A percentile compares a stretch with the other conserved stretches of the same genome.
These are phyloP conservation scores for Schizophyllum amplum DNA, from an alignment of 1,284 basidiomycete species.

Conservation along the genomic window DNA sequence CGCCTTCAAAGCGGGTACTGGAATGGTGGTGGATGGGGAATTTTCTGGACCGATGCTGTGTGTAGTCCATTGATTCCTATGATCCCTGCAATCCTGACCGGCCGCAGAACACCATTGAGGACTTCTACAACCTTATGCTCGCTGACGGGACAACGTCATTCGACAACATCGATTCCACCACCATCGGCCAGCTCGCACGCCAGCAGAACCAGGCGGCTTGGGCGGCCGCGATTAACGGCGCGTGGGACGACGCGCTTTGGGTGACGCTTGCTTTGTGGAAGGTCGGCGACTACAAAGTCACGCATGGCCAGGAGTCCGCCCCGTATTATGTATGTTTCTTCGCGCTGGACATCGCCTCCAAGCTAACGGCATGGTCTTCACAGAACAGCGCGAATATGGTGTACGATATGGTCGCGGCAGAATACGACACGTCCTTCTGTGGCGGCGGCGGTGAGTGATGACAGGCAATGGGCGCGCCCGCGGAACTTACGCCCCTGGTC, in stretches of 20 bases:
- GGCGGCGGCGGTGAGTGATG: constrained; percentile 30
- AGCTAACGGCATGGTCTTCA: background rate
- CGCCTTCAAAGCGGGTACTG: constrained; percentile 36
- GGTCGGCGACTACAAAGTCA: constrained; percentile 40
- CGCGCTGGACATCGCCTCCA: background rate
- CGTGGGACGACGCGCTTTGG: constrained; percentile 30
- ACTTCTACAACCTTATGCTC: constrained; percentile 47
- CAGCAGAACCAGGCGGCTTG: background rate
- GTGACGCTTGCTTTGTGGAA: constrained; percentile 44
- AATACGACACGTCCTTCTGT: constrained; percentile 36
- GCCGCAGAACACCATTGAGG: constrained; percentile 43
- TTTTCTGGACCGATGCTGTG: constrained; percentile 46
- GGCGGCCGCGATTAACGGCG: constrained; percentile 1
- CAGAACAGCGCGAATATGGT: constrained; percentile 34
- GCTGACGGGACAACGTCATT: constrained; percentile 21
- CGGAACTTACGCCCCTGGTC: no score
- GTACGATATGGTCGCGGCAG: constrained; percentile 38
- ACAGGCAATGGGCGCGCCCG: no score
- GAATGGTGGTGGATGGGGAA: constrained; percentile 12
- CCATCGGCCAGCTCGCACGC: background rate
- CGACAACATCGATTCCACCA: background rate
- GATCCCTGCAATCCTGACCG: background rate
- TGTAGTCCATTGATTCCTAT: constrained; percentile 8
- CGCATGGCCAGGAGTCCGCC: constrained; percentile 24
- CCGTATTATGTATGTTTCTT: constrained; percentile 28